Evolutionary conservation across 148 eudicot genomes (phyloP), one percentile per base, ranked within the genome.

Genomic region (Polygonum maritimum): DNA sequence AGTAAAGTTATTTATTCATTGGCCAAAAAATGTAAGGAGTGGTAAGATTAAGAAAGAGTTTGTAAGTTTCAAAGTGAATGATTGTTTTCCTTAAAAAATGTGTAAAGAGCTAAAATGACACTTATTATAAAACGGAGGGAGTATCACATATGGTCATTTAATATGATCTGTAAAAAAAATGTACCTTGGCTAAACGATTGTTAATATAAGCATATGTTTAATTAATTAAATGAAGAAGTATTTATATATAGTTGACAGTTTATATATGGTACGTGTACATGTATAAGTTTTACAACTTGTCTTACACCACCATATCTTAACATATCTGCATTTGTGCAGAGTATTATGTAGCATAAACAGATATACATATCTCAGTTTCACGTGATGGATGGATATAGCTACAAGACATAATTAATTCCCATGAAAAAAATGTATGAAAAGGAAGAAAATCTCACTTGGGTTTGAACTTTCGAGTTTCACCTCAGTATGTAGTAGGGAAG

Each of bases 391-490:
- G 3, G 54, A 49, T 49, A 49, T 9, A 49, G 13, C 14, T 62
- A 62, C 1, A 33, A 62, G 39, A 62, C 7, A 19, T 54, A 60
- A 15, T 55, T n/a, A 57, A 57, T 57, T 57, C 35, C 26, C 31
- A 55, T 19, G 21, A 57, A 57, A 55, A 57, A 1, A 19, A 57
- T 7, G 14, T 22, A 11, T 16, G 11, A 60, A 31, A 12, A 1
- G 39, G 16, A 16, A 36, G 71, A 67, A 35, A 67, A 67, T 67
- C 71, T 67, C 71, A 67, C 10, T 67, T 67, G 44, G 41, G 44
- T 14, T 67, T 35, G 71, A 36, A 62, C 69, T 62, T 62, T 62
- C 16, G 12, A 67, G 45, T 67, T 67, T 67, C 71, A 67, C 71
- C 71, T 26, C 11, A 10, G 39, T 62, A 3, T 33, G 39, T 62